These are phyloP conservation scores for Arabidopsis suecica DNA, from an alignment of 345 rosid genomes.

Conservation along the genomic window DNA sequence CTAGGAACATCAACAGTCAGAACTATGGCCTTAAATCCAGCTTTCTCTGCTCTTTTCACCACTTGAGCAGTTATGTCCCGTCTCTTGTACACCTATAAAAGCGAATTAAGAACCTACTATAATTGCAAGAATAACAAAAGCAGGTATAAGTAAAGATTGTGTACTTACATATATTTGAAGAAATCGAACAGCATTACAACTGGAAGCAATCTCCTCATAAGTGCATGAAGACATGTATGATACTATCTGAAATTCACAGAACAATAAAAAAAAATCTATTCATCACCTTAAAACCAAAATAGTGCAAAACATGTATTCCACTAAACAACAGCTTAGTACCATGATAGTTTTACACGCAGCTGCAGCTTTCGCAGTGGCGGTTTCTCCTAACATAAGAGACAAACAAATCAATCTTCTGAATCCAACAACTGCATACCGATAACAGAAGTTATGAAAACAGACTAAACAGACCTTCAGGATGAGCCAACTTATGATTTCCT, in stretches of 20 bases:
- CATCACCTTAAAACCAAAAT: slow-evolving; percentile 6
- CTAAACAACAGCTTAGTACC: slow-evolving; percentile 50
- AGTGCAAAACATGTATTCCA: not conserved
- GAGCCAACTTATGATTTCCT: slow-evolving; percentile 64
- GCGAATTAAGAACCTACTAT: slow-evolving; percentile 1
- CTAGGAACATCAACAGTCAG: slow-evolving; percentile 86
- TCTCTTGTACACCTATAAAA: slow-evolving; percentile 60
- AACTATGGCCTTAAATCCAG: slow-evolving; percentile 83
- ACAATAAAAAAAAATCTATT: not conserved
- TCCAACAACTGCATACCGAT: not conserved
- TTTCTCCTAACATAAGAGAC: slow-evolving; percentile 64
- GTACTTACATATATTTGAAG: slow-evolving; percentile 70
- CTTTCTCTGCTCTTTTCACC: slow-evolving; percentile 81
- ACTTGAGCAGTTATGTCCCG: slow-evolving; percentile 63
- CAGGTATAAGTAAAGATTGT: slow-evolving; percentile 12
- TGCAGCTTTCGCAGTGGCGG: slow-evolving; percentile 89
- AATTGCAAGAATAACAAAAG: slow-evolving; percentile 1
- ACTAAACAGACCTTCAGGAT: slow-evolving; percentile 62
- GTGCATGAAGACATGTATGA: slow-evolving; percentile 66
- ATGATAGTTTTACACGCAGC: slow-evolving; percentile 78
- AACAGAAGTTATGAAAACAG: slow-evolving; percentile 10
- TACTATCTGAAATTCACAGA: slow-evolving; percentile 54
- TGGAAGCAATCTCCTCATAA: slow-evolving; percentile 85
- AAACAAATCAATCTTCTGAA: slow-evolving; percentile 4
- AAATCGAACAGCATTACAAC: slow-evolving; percentile 80